Evolutionary conservation across 768 basidiomycete species (phyloP).

Genomic region (Suillus subaureus): DNA sequence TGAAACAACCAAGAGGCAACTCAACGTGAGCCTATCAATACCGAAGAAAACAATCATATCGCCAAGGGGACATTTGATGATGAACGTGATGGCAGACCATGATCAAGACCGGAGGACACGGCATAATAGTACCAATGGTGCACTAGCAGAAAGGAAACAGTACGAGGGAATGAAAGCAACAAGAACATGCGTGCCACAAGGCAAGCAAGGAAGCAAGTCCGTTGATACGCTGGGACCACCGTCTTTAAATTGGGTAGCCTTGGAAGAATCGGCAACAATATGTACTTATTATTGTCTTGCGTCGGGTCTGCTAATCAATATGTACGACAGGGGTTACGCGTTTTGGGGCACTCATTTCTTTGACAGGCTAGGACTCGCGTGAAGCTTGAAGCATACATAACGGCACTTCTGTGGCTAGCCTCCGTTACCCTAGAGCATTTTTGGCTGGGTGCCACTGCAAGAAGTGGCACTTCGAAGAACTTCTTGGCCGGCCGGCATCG

Average conservation of each 20-base stretch:
- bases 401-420: background rate
- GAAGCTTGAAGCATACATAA: background rate
- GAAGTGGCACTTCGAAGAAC: background rate
- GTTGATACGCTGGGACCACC: background rate
- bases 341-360: background rate
- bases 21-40: background rate
- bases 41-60: background rate
- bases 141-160: background rate
- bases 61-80: background rate
- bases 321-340: background rate
- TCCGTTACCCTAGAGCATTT: background rate
- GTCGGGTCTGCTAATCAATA: background rate
- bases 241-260: background rate
- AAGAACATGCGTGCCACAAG: background rate
- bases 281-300: background rate
- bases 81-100: background rate
- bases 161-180: background rate
- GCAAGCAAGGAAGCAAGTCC: background rate
- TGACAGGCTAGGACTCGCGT: background rate
- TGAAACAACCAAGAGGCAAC: background rate
- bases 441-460: background rate
- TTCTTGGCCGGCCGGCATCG: background rate
- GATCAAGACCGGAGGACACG: background rate
- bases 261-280: background rate
- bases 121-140: background rate